Conservation (phyloP, 208 protist genomes). For the Porcisia hertigi region DNA sequence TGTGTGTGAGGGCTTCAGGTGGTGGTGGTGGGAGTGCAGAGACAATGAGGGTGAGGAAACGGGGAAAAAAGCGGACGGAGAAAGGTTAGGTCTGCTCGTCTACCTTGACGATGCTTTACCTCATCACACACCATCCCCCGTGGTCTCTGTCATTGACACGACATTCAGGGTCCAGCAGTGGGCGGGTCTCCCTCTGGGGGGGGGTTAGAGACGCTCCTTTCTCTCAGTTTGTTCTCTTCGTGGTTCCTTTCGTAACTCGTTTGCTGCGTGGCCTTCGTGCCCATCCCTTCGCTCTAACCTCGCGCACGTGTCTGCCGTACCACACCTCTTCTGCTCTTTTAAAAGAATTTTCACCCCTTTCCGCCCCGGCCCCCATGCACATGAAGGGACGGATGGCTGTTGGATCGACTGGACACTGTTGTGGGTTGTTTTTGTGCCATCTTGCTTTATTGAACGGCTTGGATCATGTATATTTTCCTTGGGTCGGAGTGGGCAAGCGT, state of each 20-base stretch:
- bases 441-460: neutral
- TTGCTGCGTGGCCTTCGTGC: neutral
- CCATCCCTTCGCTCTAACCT: neutral
- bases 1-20: neutral
- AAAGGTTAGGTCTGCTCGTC: neutral
- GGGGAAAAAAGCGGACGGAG: neutral
- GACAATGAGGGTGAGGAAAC: neutral
- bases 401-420: neutral
- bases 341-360: neutral
- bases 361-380: neutral
- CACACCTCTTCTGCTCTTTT: too few relatives aligned
- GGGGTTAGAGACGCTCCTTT: neutral
- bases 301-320: too few relatives aligned
- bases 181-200: neutral
- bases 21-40: neutral
- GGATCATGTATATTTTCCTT: slow-evolving; percentile 4
- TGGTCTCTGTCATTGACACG: neutral
- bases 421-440: slow-evolving; percentile 3
- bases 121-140: neutral
- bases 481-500: neutral
- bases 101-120: neutral
- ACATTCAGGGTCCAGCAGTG: neutral
- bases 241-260: neutral
- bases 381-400: neutral
- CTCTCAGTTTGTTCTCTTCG: slow-evolving; percentile 16